phyloP scores from a whole-genome alignment of 2,329 filamentous ascomycete species.

The Trematosphaeria pertusa region DNA sequence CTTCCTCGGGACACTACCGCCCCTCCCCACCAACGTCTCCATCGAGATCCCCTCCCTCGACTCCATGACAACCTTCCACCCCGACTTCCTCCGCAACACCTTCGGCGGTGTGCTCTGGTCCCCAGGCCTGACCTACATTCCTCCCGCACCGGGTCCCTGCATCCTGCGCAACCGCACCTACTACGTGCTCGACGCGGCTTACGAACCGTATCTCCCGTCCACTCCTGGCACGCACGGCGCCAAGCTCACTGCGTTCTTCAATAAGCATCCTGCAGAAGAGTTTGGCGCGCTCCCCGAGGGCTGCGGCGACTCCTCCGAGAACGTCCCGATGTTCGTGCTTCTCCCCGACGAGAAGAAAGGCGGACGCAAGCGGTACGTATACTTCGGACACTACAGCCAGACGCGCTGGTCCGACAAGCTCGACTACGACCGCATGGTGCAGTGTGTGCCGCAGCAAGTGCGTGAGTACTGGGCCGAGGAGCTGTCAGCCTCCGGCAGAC shows the following conservation, averaged over 20 bases:
- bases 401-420: slow-evolving; percentile 53
- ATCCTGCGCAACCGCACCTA: slow-evolving; percentile 47
- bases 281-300: slow-evolving; percentile 29
- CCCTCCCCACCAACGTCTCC: slow-evolving; percentile 14
- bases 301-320: slow-evolving; percentile 36
- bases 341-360: slow-evolving; percentile 5
- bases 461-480: slow-evolving; percentile 50
- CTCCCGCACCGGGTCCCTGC: slow-evolving; percentile 20
- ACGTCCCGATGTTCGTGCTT: slow-evolving; percentile 53
- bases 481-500: slow-evolving; percentile 43
- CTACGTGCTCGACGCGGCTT: slow-evolving; percentile 48
- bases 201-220: slow-evolving; percentile 52
- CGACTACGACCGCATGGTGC: slow-evolving; percentile 50
- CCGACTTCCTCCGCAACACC: slow-evolving; percentile 45
- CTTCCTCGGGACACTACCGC: slow-evolving; percentile 42
- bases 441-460: slow-evolving; percentile 47
- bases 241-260: slow-evolving; percentile 56
- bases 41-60: slow-evolving; percentile 27
- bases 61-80: slow-evolving; percentile 45
- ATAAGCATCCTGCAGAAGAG: slow-evolving; percentile 40
- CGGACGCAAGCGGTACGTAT: slow-evolving; percentile 42
- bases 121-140: slow-evolving; percentile 50
- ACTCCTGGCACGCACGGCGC: slow-evolving; percentile 53
- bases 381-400: slow-evolving; percentile 57
- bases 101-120: slow-evolving; percentile 50